Evolutionary conservation across 805 yeast genomes (phyloP).

Genomic region (Starmera dryadoides): DNA sequence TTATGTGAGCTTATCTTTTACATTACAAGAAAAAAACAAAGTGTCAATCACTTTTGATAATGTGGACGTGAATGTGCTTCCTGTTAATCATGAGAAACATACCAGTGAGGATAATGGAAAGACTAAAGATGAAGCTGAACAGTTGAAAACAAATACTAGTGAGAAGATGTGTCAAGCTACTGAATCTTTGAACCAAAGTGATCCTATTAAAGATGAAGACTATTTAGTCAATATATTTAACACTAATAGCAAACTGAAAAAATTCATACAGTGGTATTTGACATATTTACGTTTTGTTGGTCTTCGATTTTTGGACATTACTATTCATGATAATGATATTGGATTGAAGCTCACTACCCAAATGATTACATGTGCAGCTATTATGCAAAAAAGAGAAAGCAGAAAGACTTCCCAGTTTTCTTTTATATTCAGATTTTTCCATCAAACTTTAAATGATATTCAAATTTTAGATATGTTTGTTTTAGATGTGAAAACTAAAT

Average conservation of each 20-base stretch:
- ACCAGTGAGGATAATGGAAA: no score
- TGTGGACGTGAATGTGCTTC: conserved; percentile 4
- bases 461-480: conserved; percentile 14
- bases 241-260: not conserved
- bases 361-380: conserved; percentile 5
- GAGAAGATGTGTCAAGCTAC: no score
- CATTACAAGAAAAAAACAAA: conserved; percentile 9
- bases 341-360: conserved; percentile 5
- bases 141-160: no score
- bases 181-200: no score
- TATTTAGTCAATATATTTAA: no score
- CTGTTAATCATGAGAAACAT: not conserved
- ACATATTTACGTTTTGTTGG: conserved; percentile 19
- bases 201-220: no score
- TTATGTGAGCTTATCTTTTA: conserved; percentile 8
- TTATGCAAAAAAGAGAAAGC: conserved; percentile 5
- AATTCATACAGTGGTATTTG: conserved; percentile 9
- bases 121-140: no score
- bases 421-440: conserved; percentile 7
- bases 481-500: conserved; percentile 9
- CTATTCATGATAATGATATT: conserved; percentile 7
- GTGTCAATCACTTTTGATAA: conserved; percentile 15
- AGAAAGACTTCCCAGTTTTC: conserved; percentile 5
- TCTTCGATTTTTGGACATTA: conserved; percentile 9
- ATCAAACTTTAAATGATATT: conserved; percentile 9